Conservation (phyloP, 768 basidiomycete genomes). For the Collybia sp. region DNA sequence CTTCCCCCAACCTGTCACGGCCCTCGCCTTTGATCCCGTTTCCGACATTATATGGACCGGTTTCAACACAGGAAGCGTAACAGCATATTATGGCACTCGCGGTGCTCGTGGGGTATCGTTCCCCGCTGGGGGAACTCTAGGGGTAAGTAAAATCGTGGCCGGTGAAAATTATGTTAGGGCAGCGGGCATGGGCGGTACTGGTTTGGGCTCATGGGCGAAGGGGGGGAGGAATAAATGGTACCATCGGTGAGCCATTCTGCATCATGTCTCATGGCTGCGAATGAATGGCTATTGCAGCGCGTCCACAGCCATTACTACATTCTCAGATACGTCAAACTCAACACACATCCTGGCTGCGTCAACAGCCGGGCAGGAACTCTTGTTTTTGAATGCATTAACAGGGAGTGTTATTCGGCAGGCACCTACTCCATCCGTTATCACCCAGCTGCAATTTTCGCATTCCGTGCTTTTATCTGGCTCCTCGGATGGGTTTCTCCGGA, state of each 20-base stretch:
- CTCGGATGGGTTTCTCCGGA: slow-evolving; percentile 68
- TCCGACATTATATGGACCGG: slow-evolving; percentile 91
- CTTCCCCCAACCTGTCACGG: slow-evolving; percentile 55
- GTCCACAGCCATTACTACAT: slow-evolving; percentile 29
- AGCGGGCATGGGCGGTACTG: slow-evolving; percentile 50
- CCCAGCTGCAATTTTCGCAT: slow-evolving; percentile 63
- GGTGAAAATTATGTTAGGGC: slow-evolving; percentile 80
- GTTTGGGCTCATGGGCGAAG: slow-evolving; percentile 78
- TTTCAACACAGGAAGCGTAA: slow-evolving; percentile 61
- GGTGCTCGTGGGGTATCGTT: slow-evolving; percentile 70
- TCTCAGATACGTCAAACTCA: slow-evolving; percentile 44
- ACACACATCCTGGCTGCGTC: slow-evolving; percentile 59
- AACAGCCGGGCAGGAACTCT: slow-evolving; percentile 53
- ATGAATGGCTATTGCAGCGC: slow-evolving; percentile 15
- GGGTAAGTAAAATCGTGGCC: slow-evolving; percentile 70
- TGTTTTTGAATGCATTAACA: slow-evolving; percentile 70
- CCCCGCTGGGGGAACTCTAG: slow-evolving; percentile 60
- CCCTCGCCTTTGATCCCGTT: slow-evolving; percentile 85
- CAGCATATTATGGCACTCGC: slow-evolving; percentile 59
- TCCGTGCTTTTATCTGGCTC: slow-evolving; percentile 64
- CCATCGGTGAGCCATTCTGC: slow-evolving; percentile 45
- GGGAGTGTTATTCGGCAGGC: slow-evolving; percentile 60
- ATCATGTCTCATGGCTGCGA: slow-evolving; percentile 4
- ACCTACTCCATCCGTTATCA: slow-evolving; percentile 50
- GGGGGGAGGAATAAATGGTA: slow-evolving; percentile 86